Percentiles rank a stretch among this genome's conserved stretches.
These are phyloP conservation scores for Phytophthora syringae DNA, from an alignment of 352 stramenopile species.

Conservation along the genomic window DNA sequence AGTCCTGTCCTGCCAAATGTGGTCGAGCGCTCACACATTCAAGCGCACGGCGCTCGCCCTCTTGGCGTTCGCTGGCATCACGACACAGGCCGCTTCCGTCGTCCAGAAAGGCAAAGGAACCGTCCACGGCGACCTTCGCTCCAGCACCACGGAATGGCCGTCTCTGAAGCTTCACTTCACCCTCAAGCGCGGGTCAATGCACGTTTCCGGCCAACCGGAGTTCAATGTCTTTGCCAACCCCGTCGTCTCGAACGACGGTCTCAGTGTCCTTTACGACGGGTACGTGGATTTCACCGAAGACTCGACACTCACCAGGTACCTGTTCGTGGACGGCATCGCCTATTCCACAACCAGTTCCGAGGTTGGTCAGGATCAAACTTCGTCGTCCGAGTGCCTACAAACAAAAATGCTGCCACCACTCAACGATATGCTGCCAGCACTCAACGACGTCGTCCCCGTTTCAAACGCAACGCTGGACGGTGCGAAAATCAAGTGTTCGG, in stretches of 20 bases:
- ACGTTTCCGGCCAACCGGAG: constrained; percentile 33
- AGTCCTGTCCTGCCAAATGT: constrained; percentile 1
- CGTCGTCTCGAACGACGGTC: constrained; percentile 31
- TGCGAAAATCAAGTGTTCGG: constrained; percentile 34
- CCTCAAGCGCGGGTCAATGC: constrained; percentile 48
- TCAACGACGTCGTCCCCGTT: constrained; percentile 29
- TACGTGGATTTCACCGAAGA: constrained; percentile 36
- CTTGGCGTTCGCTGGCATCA: neutral
- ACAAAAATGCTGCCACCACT: constrained; percentile 32
- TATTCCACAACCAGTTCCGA: constrained; percentile 32
- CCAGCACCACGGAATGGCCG: constrained; percentile 37
- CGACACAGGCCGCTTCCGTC: constrained; percentile 3
- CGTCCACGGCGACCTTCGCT: constrained; percentile 26
- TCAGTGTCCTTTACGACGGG: constrained; percentile 43
- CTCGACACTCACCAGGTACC: constrained; percentile 34
- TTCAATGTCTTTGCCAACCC: constrained; percentile 50
- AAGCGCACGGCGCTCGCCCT: constrained; percentile 4
- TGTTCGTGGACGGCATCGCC: constrained; percentile 39
- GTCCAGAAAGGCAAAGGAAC: constrained; percentile 18
- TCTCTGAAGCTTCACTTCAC: constrained; percentile 51
- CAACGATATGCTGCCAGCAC: constrained; percentile 28
- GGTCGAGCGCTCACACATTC: constrained; percentile 3
- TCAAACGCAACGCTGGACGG: constrained; percentile 15
- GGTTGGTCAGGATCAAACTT: constrained; percentile 13
- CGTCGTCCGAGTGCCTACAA: constrained; percentile 32